Evolutionary conservation across 169 alveolate genomes (phyloP).

Genomic region (Eimeria necatrix): DNA sequence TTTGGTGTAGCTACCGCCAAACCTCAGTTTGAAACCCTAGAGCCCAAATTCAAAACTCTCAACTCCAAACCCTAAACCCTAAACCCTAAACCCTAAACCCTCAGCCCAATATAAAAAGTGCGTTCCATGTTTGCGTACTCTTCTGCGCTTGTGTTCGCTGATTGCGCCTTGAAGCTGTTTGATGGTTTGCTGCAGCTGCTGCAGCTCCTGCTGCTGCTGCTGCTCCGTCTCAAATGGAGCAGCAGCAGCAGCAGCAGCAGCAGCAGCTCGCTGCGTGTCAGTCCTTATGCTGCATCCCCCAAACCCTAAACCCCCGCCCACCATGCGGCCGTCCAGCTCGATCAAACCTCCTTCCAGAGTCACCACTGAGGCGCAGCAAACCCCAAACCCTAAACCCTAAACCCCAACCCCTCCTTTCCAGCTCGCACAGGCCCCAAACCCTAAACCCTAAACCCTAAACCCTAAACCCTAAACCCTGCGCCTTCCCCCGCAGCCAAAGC

Average conservation of each 20-base stretch:
- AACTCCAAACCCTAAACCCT: too few species aligned
- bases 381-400: slow-evolving; percentile 35
- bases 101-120: too few species aligned
- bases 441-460: slow-evolving; percentile 13
- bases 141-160: not conserved
- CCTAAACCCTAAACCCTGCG: not conserved
- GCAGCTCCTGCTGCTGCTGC: slow-evolving; percentile 59
- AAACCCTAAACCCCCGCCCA: slow-evolving; percentile 42
- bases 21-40: too few species aligned
- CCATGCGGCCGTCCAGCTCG: slow-evolving; percentile 70
- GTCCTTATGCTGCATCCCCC: slow-evolving; percentile 45
- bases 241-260: not conserved
- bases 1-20: too few species aligned
- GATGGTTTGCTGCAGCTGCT: slow-evolving; percentile 44
- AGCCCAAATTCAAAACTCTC: too few species aligned
- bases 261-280: too few species aligned
- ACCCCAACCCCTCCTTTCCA: not conserved
- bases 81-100: not conserved
- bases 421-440: not conserved
- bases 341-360: slow-evolving; percentile 75
- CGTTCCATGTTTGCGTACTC: not conserved
- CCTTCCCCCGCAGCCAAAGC: not conserved
- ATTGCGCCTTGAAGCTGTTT: not conserved
- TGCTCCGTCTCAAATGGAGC: not conserved
- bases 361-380: slow-evolving; percentile 13